Evolutionary conservation across 225 moss, liverwort and hornwort genomes (phyloP), one percentile per base, ranked within the genome.

Genomic region (Marchantia paleacea): DNA sequence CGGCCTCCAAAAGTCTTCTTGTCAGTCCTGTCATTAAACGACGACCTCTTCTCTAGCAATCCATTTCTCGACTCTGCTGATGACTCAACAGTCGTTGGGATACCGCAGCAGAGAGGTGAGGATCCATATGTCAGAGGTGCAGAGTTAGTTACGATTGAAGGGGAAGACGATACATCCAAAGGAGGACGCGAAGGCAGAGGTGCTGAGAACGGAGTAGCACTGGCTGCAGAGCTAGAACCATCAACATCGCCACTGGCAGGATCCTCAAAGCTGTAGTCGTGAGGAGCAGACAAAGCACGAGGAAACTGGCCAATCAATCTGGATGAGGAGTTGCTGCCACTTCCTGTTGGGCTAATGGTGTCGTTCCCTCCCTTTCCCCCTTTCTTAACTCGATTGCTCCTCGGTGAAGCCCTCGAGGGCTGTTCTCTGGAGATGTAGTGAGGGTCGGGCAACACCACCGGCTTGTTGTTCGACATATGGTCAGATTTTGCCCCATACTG

Each of bases 371-470:
- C 51, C 51, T 73, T 78, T 75, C 68, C 72, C 39, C 75, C 49
- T 54, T 52, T 75, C 71, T n/a, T 48, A 48, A 20, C 62, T 84
- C 87, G 80, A 81, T 82, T 15, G 82, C 82, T 67, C 69, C 78
- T n/a, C 39, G 75, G 79, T 88, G 83, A 11, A 80, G 78, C 19
- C 85, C 88, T 69, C 81, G 78, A 22, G 88, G 88, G 12, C 88
- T 88, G 85, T 83, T 77, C 65, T 88, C 88, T 75, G 88, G 88
- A 1, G 88, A 88, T 61, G 78, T 88, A 55, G 88, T 88, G 71
- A 85, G 88, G 88, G 85, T 88, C 83, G 88, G 88, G 85, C 88
- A 88, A 49, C 88, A 88, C 65, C 78, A 85, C 71, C 68, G 88
- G 88, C 85, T 85, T 81, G 88, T 85, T 88, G 81, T 80, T 81